Base-by-base conservation (phyloP, 148 eudicot genomes). In the Cornus suecica region DNA sequence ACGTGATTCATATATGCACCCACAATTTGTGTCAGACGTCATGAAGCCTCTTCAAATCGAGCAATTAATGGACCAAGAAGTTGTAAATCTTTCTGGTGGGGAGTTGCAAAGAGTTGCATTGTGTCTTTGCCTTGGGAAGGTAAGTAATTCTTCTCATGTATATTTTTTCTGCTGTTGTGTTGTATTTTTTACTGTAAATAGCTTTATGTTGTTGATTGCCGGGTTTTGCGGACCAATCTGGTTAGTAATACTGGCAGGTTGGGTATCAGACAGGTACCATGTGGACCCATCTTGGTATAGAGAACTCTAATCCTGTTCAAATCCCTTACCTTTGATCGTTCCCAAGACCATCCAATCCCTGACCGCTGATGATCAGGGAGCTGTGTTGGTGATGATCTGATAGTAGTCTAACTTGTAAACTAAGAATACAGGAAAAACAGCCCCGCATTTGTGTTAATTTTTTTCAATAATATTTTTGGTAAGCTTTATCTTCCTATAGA, bases 51-150 rank as follows among this genome's bases (percentile, higher is more conserved):
- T 94, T 67, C 86, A 82, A 76, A 94, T 94, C 52, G 99, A 94
- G 86, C 94, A 90, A 69, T 78, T 94, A 68, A 94, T 94, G 97
- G 97, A 94, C 85, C 99, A 90, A 85, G 94, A 94, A 80, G 97
- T 94, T 74, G 88, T 88, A 60, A 94, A 92, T 86, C 89, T 94
- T 48, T 94, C 99, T 73, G 99, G 97, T 70, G 97, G 99, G 74
- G 97, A 94, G 86, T 83, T 92, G 86, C 97, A 94, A 86, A 90
- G 99, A 81, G 99, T 94, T 81, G 97, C 97, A 74, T 84, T 94
- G 45, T 71, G 87, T 71, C 82, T 94, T 27, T 94, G 99, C 83
- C 92, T 92, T 74, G 99, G 99, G 62, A 92, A 92, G 96, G 97
- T 94, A 77, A 37, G 71, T 26, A n/a, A 37, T 64, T 71, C 15